These are phyloP conservation scores for Ophiocordyceps camponoti-floridani DNA, from an alignment of 2,329 filamentous ascomycete species.

Conservation along the genomic window DNA sequence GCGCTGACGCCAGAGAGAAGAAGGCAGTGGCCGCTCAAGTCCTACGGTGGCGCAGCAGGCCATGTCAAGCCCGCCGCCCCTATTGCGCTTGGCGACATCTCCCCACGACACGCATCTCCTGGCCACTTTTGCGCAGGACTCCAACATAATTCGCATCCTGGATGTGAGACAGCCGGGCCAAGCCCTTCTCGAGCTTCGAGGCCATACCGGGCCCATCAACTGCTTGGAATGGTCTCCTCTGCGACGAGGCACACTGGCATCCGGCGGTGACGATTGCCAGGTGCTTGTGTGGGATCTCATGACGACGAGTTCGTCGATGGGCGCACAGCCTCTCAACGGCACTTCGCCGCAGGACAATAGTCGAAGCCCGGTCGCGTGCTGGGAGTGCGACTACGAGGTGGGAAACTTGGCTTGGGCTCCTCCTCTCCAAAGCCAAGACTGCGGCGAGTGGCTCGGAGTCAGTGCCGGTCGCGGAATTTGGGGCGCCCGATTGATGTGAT, in stretches of 20 bases:
- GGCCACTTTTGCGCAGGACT: conserved; percentile 93
- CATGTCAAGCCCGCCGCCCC: conserved; percentile 57
- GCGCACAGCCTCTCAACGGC: conserved; percentile 26
- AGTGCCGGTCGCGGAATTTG: conserved; percentile 66
- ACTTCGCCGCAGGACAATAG: conserved; percentile 33
- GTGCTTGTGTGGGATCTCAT: conserved; percentile 90
- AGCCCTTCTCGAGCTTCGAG: conserved; percentile 80
- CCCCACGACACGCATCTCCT: conserved; percentile 90
- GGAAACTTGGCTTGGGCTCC: conserved; percentile 76
- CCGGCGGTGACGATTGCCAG: conserved; percentile 78
- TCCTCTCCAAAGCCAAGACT: conserved; percentile 46
- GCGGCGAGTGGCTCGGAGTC: conserved; percentile 70
- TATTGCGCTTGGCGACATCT: conserved; percentile 71
- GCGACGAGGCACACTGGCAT: conserved; percentile 73
- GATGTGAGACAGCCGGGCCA: conserved; percentile 94
- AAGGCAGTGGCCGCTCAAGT: conserved; percentile 42
- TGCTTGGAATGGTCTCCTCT: conserved; percentile 91
- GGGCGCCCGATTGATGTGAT: conserved; percentile 39
- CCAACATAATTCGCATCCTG: conserved; percentile 79
- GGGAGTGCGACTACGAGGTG: conserved; percentile 77
- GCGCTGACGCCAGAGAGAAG: conserved; percentile 20
- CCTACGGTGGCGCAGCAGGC: conserved; percentile 62
- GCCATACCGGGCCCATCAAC: conserved; percentile 72
- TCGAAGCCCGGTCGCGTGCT: conserved; percentile 54
- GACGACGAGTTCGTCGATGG: conserved; percentile 32